A percentile compares a stretch with the other conserved stretches of the same genome.
Evolutionary conservation across 768 basidiomycete species (phyloP).

Genomic region (Gelatoporia subvermispora): DNA sequence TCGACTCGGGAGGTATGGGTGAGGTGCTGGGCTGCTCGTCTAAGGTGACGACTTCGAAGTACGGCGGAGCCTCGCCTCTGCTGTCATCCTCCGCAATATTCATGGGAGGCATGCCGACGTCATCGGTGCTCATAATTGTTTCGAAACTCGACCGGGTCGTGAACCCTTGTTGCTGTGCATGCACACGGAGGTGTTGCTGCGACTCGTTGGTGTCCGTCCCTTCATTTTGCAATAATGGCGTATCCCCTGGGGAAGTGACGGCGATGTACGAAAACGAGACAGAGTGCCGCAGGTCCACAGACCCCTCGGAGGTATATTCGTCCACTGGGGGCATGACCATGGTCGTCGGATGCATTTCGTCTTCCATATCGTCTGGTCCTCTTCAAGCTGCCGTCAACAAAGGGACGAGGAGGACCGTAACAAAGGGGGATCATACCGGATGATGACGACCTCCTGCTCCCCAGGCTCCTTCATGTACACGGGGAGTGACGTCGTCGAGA

Average conservation of each 20-base stretch:
- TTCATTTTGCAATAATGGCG: conserved; percentile 37
- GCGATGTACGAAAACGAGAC: conserved; percentile 26
- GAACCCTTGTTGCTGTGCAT: not conserved
- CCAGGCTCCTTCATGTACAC: conserved; percentile 83
- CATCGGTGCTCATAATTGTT: conserved; percentile 15
- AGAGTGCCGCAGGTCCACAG: conserved; percentile 6
- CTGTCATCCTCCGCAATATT: conserved; percentile 3
- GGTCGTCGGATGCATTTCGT: conserved; percentile 38
- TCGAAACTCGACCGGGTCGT: conserved; percentile 15
- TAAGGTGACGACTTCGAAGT: conserved; percentile 45
- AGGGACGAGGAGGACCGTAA: not conserved
- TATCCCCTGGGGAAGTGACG: conserved; percentile 36
- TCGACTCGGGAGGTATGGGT: not conserved
- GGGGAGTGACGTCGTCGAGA: conserved; percentile 73
- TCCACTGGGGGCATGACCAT: conserved; percentile 25
- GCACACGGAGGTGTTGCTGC: conserved; percentile 2
- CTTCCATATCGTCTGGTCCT: conserved; percentile 51
- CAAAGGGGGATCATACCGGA: conserved; percentile 27
- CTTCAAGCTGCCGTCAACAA: conserved; percentile 25
- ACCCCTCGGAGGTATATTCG: conserved; percentile 16
- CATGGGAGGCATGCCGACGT: conserved; percentile 20
- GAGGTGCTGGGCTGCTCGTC: conserved; percentile 21
- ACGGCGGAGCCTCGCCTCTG: conserved; percentile 63
- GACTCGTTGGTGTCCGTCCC: conserved; percentile 1
- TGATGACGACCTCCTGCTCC: conserved; percentile 74